Base-by-base conservation (phyloP, 306 rosid genomes). In the Malus sylvestris region DNA sequence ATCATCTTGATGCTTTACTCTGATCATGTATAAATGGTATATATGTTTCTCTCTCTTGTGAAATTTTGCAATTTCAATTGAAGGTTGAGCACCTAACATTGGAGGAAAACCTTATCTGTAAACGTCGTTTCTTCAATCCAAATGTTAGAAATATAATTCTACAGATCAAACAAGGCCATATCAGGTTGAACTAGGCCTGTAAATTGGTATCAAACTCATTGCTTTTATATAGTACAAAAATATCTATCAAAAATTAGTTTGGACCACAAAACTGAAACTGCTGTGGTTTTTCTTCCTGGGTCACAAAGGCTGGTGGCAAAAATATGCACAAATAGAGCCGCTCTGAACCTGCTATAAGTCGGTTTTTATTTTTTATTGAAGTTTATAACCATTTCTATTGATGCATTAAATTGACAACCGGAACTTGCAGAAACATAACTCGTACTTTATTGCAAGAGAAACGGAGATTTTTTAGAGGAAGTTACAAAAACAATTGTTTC, bases 401-500 rank as follows among this genome's bases (percentile, higher is more conserved):
- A 2, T 49, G 63, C 63, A 58, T 10, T 22, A 58, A 2, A 38
- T 23, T 13, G 10, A 4, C 38, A 57, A 57, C 23, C 4, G 18
- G 7, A 27, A 18, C 30, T 61, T 45, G 14, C 22, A 62, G 14
- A 74, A 61, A 62, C n/a, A 45, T 8, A 45, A 27, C 38, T 46
- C 22, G 46, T 18, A 62, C 29, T 55, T 35, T 45, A 73, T 66
- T 58, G 68, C 67, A 57, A 67, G 5, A 23, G 55, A 16, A 40
- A 35, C 6, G 72, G 35, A 15, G 61, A 22, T n/a, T 23, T 32
- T 57, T 67, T 18, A 3, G 20, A 27, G 23, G 23, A 22, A 27
- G 71, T 73, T 55, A 25, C 79, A 83, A 74, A 74, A 66, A 46
- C 81, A 71, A 52, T 72, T 76, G 40, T 73, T 65, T 16, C 68